Evolutionary conservation across 805 yeast species (phyloP).

Genomic region (Starmerella khaoyaiensis): DNA sequence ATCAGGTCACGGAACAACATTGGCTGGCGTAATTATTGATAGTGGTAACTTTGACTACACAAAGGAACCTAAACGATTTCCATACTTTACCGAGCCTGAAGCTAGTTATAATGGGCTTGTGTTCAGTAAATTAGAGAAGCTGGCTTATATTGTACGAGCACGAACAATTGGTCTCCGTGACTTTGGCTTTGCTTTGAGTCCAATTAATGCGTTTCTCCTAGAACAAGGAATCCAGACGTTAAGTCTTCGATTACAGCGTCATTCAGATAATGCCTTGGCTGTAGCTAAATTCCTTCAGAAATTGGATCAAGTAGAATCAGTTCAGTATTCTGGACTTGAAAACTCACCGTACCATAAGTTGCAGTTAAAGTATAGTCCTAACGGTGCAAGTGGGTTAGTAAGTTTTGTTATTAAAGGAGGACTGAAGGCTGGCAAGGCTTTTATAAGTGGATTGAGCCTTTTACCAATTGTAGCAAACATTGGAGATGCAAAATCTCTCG

Average conservation of each 20-base stretch:
- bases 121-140: constrained; percentile 46
- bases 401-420: constrained; percentile 76
- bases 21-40: constrained; percentile 78
- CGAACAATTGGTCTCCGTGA: constrained; percentile 42
- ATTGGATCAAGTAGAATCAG: constrained; percentile 65
- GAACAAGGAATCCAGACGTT: constrained; percentile 90
- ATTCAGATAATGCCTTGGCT: constrained; percentile 65
- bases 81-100: constrained; percentile 81
- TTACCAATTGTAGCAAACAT: constrained; percentile 93
- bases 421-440: constrained; percentile 63
- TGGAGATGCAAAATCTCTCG: constrained; percentile 91
- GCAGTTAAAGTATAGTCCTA: constrained; percentile 68
- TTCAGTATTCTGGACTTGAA: constrained; percentile 81
- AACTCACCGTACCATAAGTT: constrained; percentile 64
- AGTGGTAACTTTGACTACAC: constrained; percentile 89
- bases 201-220: constrained; percentile 75
- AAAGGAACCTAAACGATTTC: constrained; percentile 72
- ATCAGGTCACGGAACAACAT: constrained; percentile 89
- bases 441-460: constrained; percentile 70
- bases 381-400: constrained; percentile 78
- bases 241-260: constrained; percentile 88
- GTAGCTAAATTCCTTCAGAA: constrained; percentile 66
- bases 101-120: constrained; percentile 89
- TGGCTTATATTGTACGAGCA: constrained; percentile 19
- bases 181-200: constrained; percentile 78